Percentiles rank a stretch among this genome's conserved stretches.
phyloP scores from a whole-genome alignment of 441 rosid species.

The Lepidium campestre region DNA sequence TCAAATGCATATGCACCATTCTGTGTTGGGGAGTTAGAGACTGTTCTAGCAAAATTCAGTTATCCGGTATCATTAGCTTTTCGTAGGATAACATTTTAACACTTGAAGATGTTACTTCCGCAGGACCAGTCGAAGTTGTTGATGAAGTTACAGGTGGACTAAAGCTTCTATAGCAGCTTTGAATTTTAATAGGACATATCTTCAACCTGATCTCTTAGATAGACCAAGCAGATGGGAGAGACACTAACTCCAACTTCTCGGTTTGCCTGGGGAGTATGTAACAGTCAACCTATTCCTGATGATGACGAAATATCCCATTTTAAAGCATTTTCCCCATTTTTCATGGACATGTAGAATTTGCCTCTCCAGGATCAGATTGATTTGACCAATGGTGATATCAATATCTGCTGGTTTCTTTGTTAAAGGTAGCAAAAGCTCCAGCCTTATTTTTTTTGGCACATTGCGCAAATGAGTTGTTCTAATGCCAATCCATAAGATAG shows the following conservation, averaged over 20 bases:
- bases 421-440: background rate
- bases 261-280: background rate
- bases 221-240: conserved; percentile 10
- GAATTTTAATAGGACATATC: background rate
- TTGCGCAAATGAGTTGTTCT: conserved; percentile 6
- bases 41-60: background rate
- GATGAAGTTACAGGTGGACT: conserved; percentile 85
- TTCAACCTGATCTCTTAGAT: conserved; percentile 8
- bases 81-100: background rate
- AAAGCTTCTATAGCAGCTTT: conserved; percentile 53
- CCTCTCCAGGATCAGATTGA: background rate
- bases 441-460: background rate
- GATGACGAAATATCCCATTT: conserved; percentile 23
- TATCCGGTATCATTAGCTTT: background rate
- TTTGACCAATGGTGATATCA: conserved; percentile 9
- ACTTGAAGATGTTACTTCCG: background rate
- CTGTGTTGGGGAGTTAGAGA: background rate
- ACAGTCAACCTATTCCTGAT: conserved; percentile 7
- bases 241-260: background rate
- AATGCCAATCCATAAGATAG: background rate
- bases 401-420: background rate
- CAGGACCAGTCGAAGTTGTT: conserved; percentile 80
- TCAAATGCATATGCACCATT: background rate
- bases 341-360: background rate
- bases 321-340: background rate